Conservation (phyloP, 176 grass and related monocot species). For the Hordeum vulgare region MorexV3_pseudomolecules_assembly NC_058520.1:508543838-508544337, state of each 20-base stretch:
- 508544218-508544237: slow-evolving; percentile 16
- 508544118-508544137: not conserved
- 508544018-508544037: slow-evolving; percentile 14
- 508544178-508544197: no score
- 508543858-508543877: not conserved
- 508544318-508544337: not conserved
- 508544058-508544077: not conserved
- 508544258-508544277: not conserved
- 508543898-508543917: no score
- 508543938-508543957: not conserved
- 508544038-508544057: not conserved
- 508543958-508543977: not conserved
- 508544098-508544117: not conserved
- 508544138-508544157: not conserved
- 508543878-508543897: no score
- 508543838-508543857: not conserved
- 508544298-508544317: not conserved
- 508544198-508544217: not conserved
- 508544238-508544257: slow-evolving; percentile 20
- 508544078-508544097: not conserved
- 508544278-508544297: not conserved
- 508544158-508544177: not conserved
- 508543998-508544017: slow-evolving; percentile 27
- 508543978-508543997: slow-evolving; percentile 6
- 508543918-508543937: no score